Base-by-base conservation (phyloP, 768 basidiomycete species). In the Podaxis pistillaris region DNA sequence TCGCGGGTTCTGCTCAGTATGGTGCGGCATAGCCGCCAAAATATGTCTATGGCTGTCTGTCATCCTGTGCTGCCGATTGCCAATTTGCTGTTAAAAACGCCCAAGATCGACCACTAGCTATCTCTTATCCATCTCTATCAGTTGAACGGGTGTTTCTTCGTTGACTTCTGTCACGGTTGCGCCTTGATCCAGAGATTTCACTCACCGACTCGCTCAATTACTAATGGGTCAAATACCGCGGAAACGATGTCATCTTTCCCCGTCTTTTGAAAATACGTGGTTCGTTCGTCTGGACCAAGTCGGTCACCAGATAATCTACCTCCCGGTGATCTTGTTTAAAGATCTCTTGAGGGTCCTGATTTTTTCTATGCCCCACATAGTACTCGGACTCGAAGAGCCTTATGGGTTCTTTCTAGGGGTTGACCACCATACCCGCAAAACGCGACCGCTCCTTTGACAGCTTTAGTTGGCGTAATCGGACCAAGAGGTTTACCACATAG, bases 121-220 rank as follows among this genome's bases (percentile, higher is more conserved):
- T 55, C 60, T 26, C 33, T 62, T 62, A 55, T 62, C 57, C 58
- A 60, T 46, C 24, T 54, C 53, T 49, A 62, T 55, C 60, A 62
- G 26, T 30, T 22, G 22, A 47, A 33, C 52, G 60, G n/a, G 50
- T 61, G 60, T 41, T 24, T 28, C 33, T 24, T 33, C 17, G 58
- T 51, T 46, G 24, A 38, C 58, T 51, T 49, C 47, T 36, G 9
- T 51, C 15, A 26, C 40, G 38, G 15, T 19, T 22, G 19, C 38
- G 46, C 54, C 40, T n/a, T 37, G 22, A 40, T 13, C 36, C 40
- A 17, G n/a, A 3, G 5, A 17, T 8, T 46, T 36, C 46, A 12
- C 37, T 22, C 22, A 40, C 24, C 19, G 6, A 22, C n/a, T 9
- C 6, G 22, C 49, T 36, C 33, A 50, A 22, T 17, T 28, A 26